These are phyloP conservation scores for Venturia asperata DNA, from an alignment of 2,329 filamentous ascomycete genomes.

Conservation along the genomic window DNA sequence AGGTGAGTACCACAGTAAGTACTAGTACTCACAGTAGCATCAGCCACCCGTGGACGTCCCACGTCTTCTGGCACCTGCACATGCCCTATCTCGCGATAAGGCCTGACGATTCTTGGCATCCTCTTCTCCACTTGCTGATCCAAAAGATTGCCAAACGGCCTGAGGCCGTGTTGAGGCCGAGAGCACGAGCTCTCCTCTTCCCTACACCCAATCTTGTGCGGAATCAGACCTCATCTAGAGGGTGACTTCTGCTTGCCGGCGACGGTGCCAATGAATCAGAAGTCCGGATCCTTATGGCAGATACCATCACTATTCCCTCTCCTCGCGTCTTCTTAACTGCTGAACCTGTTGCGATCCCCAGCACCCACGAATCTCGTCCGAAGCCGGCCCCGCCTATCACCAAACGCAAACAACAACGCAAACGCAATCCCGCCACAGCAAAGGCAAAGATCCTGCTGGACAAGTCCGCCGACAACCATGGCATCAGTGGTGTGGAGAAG, in stretches of 20 bases:
- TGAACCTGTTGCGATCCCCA: slow-evolving; percentile 26
- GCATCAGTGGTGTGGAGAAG: slow-evolving; percentile 41
- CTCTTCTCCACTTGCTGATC: slow-evolving; percentile 7
- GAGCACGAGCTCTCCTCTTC: too few relatives aligned
- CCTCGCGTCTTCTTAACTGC: slow-evolving; percentile 47
- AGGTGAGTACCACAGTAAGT: too few relatives aligned
- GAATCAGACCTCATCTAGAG: slow-evolving; percentile 9
- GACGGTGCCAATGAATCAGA: slow-evolving; percentile 16
- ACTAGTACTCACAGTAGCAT: too few relatives aligned
- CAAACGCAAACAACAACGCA: slow-evolving; percentile 14
- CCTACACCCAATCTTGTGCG: background rate
- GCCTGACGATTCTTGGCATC: slow-evolving; percentile 11
- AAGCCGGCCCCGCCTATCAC: slow-evolving; percentile 12
- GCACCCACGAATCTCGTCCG: slow-evolving; percentile 26
- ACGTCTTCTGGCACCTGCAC: slow-evolving; percentile 7
- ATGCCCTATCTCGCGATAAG: slow-evolving; percentile 15
- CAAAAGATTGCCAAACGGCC: slow-evolving; percentile 4
- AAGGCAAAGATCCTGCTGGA: slow-evolving; percentile 10
- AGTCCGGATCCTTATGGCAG: slow-evolving; percentile 35
- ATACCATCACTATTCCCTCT: slow-evolving; percentile 54
- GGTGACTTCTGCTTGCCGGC: slow-evolving; percentile 13
- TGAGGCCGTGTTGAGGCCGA: background rate
- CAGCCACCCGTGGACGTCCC: too few relatives aligned
- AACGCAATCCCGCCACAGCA: slow-evolving; percentile 16
- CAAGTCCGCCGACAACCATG: slow-evolving; percentile 6